A percentile compares a stretch with the other conserved stretches of the same genome.
Conservation (phyloP, 2,329 filamentous ascomycete genomes). For the Fusarium paranaense region DNA sequence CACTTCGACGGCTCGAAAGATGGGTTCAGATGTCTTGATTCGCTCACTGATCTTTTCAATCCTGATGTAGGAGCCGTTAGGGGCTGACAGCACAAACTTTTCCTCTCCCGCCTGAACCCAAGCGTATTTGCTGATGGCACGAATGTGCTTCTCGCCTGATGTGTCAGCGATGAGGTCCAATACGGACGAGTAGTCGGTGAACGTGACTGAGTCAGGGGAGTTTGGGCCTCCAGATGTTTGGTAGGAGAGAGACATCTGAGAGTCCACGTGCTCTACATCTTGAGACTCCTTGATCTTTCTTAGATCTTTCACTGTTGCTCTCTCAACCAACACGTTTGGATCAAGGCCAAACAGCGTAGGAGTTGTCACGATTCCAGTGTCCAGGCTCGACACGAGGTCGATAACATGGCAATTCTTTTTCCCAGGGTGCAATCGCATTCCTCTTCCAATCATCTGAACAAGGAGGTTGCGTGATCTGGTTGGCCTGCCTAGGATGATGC, state of each 20-base stretch:
- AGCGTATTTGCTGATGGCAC: slow-evolving; percentile 77
- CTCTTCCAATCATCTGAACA: slow-evolving; percentile 97
- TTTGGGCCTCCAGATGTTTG: slow-evolving; percentile 20
- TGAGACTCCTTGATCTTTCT: slow-evolving; percentile 63
- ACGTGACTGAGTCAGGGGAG: slow-evolving; percentile 68
- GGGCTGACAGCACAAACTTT: slow-evolving; percentile 77
- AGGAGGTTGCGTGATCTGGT: slow-evolving; percentile 94
- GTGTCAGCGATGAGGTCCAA: slow-evolving; percentile 89
- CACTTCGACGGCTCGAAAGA: slow-evolving; percentile 61
- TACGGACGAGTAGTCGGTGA: slow-evolving; percentile 93
- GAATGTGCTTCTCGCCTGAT: slow-evolving; percentile 81
- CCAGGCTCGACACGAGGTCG: slow-evolving; percentile 91
- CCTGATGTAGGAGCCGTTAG: slow-evolving; percentile 70
- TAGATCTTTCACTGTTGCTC: slow-evolving; percentile 73
- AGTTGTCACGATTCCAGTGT: slow-evolving; percentile 87
- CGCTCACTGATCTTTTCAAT: slow-evolving; percentile 56
- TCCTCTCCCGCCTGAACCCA: slow-evolving; percentile 85
- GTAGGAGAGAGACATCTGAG: slow-evolving; percentile 25
- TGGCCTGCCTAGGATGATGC: slow-evolving; percentile 86
- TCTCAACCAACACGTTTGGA: slow-evolving; percentile 79
- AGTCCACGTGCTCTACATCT: slow-evolving; percentile 53
- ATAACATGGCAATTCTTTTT: slow-evolving; percentile 95
- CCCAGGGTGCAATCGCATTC: slow-evolving; percentile 82
- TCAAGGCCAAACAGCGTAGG: slow-evolving; percentile 95
- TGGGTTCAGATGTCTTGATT: slow-evolving; percentile 38